Conservation (phyloP, 306 rosid genomes). For the Styphnolobium japonicum region DNA sequence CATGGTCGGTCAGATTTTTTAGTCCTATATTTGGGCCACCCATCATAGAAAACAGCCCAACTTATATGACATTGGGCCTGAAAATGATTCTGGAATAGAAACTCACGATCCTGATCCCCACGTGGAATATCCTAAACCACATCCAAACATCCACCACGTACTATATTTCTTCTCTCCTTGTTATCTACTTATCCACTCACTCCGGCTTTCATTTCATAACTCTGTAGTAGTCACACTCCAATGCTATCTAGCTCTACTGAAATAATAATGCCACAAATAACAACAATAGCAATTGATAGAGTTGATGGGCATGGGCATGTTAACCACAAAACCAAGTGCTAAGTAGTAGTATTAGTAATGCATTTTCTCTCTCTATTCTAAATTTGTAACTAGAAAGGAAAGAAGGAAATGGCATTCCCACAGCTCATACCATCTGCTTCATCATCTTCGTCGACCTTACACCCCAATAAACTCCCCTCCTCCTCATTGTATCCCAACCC, state of each 20-base stretch:
- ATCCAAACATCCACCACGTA: conserved; percentile 27
- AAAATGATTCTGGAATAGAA: not conserved
- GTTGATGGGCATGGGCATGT: not conserved
- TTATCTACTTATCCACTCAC: no score
- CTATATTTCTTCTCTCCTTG: no score
- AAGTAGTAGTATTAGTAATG: not conserved
- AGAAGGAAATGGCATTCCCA: conserved; percentile 50
- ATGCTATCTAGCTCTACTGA: not conserved
- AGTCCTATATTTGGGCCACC: not conserved
- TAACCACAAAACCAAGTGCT: not conserved
- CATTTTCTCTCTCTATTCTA: not conserved
- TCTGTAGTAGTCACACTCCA: not conserved
- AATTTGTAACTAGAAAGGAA: not conserved
- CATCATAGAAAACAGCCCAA: not conserved
- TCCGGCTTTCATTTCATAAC: no score
- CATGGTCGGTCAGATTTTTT: not conserved
- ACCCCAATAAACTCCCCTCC: conserved; percentile 38
- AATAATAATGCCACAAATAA: not conserved
- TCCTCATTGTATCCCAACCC: conserved; percentile 37
- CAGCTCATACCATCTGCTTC: conserved; percentile 61
- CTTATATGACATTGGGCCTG: not conserved
- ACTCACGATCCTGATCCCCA: not conserved
- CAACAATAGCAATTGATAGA: not conserved
- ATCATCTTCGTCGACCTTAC: conserved; percentile 54
- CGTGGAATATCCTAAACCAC: conserved; percentile 44